Conservation (phyloP, 2,329 filamentous ascomycete species). For the Alternaria alternata region DNA sequence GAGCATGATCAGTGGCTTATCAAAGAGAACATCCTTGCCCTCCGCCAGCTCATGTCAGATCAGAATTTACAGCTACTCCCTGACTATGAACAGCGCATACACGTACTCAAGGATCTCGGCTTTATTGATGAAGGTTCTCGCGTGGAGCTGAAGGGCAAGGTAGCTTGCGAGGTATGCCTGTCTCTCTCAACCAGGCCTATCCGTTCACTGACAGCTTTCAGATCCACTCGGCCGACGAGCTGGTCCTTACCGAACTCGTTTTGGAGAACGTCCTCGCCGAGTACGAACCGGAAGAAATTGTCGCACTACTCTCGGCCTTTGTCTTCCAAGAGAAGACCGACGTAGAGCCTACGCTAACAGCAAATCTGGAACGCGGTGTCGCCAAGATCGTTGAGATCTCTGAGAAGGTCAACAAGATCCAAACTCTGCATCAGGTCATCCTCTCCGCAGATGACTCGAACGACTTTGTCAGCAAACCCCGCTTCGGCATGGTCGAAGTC, state of each 20-base stretch:
- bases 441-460: constrained; percentile 88
- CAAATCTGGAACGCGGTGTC: constrained; percentile 81
- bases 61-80: constrained; percentile 95
- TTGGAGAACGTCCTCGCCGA: constrained; percentile 96
- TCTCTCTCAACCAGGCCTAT: background rate
- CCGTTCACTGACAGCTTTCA: constrained; percentile 33
- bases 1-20: constrained; percentile 97
- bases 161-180: constrained; percentile 79
- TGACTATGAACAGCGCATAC: constrained; percentile 94
- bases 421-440: constrained; percentile 91
- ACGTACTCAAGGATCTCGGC: constrained; percentile 87
- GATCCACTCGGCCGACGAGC: constrained; percentile 94
- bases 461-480: constrained; percentile 84
- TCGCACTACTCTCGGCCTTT: constrained; percentile 89
- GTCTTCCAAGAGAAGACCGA: constrained; percentile 98
- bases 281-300: constrained; percentile 96
- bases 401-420: constrained; percentile 89
- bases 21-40: constrained; percentile 87
- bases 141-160: constrained; percentile 96
- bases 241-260: constrained; percentile 94
- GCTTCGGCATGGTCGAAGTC: constrained; percentile 95
- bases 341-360: constrained; percentile 78
- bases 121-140: constrained; percentile 89
- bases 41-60: constrained; percentile 90
- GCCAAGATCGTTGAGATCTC: constrained; percentile 88